A percentile compares a stretch with the other conserved stretches of the same genome.
Evolutionary conservation across 2,329 filamentous ascomycete genomes (phyloP).

Genomic region (Penicillium sp.): DNA sequence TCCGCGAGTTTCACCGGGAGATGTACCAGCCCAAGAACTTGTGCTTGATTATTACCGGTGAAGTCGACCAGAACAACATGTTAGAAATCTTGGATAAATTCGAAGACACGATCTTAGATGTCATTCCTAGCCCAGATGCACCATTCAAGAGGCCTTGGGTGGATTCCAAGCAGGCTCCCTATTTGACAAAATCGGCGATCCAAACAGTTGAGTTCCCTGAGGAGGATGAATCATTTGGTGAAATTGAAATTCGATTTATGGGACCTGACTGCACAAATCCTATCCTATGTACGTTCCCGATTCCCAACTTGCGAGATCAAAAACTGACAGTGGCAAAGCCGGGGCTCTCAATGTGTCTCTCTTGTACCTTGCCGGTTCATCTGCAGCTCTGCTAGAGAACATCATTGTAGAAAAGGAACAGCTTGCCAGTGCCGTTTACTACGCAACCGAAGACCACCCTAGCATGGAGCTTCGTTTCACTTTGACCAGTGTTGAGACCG

Average conservation of each 20-base stretch:
- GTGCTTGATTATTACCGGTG: slow-evolving; percentile 85
- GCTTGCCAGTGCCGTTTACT: slow-evolving; percentile 78
- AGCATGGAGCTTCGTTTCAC: slow-evolving; percentile 82
- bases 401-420: slow-evolving; percentile 89
- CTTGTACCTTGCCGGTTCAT: slow-evolving; percentile 86
- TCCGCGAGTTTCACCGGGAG: slow-evolving; percentile 87
- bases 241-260: slow-evolving; percentile 80
- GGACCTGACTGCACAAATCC: slow-evolving; percentile 76
- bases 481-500: slow-evolving; percentile 79
- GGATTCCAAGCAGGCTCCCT: slow-evolving; percentile 74
- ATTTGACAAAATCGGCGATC: slow-evolving; percentile 66
- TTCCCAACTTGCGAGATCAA: background rate
- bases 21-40: slow-evolving; percentile 99
- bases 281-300: slow-evolving; percentile 48
- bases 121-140: slow-evolving; percentile 69
- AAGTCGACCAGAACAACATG: slow-evolving; percentile 77
- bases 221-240: slow-evolving; percentile 89
- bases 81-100: slow-evolving; percentile 80
- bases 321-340: slow-evolving; percentile 35
- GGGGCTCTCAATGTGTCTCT: slow-evolving; percentile 76
- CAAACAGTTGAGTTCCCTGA: slow-evolving; percentile 89
- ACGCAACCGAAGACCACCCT: slow-evolving; percentile 73
- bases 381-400: slow-evolving; percentile 88
- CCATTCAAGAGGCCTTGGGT: slow-evolving; percentile 88
- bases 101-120: slow-evolving; percentile 77